Conservation (phyloP, 495 filamentous ascomycete species). For the Penicillium lividum region DNA sequence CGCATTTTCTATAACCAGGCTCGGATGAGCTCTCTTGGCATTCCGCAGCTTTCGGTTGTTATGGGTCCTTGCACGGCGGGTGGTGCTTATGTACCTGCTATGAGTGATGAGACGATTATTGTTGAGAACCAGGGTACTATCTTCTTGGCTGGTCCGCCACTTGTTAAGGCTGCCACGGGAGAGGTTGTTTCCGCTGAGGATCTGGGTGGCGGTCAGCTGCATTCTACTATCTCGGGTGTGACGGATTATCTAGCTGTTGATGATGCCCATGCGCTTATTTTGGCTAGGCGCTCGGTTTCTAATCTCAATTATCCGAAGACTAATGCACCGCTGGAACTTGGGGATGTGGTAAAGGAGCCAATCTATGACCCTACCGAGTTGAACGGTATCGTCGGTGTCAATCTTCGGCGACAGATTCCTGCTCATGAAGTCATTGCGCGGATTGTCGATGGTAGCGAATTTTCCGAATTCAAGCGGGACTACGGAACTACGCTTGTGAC, state of each 20-base stretch:
- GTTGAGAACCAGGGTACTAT: slow-evolving; percentile 94
- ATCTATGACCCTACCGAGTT: slow-evolving; percentile 81
- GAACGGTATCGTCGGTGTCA: slow-evolving; percentile 83
- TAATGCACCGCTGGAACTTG: slow-evolving; percentile 21
- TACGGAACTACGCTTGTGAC: slow-evolving; percentile 92
- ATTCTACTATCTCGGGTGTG: slow-evolving; percentile 89
- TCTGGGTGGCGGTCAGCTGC: slow-evolving; percentile 88
- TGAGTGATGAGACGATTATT: slow-evolving; percentile 98
- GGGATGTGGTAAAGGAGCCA: slow-evolving; percentile 60
- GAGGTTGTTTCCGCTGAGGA: slow-evolving; percentile 93
- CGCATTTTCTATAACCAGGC: slow-evolving; percentile 99
- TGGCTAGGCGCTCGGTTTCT: slow-evolving; percentile 77
- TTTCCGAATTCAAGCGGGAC: slow-evolving; percentile 92
- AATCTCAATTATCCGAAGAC: slow-evolving; percentile 83
- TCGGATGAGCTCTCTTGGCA: slow-evolving; percentile 74
- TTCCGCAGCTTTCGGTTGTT: slow-evolving; percentile 92
- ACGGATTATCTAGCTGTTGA: slow-evolving; percentile 95
- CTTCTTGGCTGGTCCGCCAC: slow-evolving; percentile 90
- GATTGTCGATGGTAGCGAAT: slow-evolving; percentile 87
- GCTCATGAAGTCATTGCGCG: slow-evolving; percentile 91
- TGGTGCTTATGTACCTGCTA: slow-evolving; percentile 93
- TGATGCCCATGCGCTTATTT: slow-evolving; percentile 88
- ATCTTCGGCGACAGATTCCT: slow-evolving; percentile 78
- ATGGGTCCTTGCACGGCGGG: slow-evolving; percentile 98
- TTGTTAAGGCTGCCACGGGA: slow-evolving; percentile 96